phyloP scores from a whole-genome alignment of 345 rosid species.

The Murraya paniculata region DNA sequence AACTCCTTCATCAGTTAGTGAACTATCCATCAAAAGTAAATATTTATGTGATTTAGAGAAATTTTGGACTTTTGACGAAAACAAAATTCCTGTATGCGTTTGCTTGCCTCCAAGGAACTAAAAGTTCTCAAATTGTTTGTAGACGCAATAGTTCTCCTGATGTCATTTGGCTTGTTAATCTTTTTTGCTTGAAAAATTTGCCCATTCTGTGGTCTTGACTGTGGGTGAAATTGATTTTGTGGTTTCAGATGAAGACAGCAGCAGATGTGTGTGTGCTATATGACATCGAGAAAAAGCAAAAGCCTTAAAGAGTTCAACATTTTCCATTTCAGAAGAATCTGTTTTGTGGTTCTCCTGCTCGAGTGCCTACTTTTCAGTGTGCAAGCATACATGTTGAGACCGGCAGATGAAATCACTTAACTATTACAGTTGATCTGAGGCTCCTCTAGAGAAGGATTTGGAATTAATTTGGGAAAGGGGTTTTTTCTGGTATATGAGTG shows the following conservation, averaged over 20 bases:
- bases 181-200: neutral
- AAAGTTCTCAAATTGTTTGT: too few species aligned
- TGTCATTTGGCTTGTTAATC: neutral
- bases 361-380: neutral
- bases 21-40: neutral
- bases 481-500: neutral
- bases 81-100: too few species aligned
- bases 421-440: neutral
- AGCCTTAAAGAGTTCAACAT: slow-evolving; percentile 14
- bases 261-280: slow-evolving; percentile 79
- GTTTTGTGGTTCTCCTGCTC: neutral
- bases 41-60: neutral
- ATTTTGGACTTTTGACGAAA: too few species aligned
- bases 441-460: neutral
- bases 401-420: neutral
- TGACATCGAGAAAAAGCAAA: slow-evolving; percentile 67
- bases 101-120: too few species aligned
- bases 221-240: slow-evolving; percentile 6
- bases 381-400: neutral
- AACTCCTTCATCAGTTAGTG: neutral
- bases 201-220: slow-evolving; percentile 3
- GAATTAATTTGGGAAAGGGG: neutral
- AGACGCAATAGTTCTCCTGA: too few species aligned
- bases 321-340: neutral
- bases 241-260: slow-evolving; percentile 86